Percentiles rank a stretch among this genome's conserved stretches.
Conservation (phyloP, 2,329 filamentous ascomycete species). For the Paramyrothecium roridum region DNA sequence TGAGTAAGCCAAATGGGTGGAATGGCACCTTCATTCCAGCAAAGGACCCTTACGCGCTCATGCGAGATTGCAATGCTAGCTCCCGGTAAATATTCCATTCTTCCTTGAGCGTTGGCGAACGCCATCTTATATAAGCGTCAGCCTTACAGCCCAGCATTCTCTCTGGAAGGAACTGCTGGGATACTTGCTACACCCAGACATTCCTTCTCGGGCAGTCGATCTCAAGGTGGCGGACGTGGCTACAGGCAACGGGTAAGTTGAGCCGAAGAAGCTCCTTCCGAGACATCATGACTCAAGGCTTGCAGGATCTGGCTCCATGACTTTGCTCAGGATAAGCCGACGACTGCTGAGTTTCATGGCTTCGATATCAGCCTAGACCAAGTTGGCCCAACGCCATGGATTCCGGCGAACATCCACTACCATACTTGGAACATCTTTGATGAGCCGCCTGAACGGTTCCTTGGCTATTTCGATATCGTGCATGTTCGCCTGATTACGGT, state of each 20-base stretch:
- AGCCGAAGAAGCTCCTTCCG: too few species aligned
- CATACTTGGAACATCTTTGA: constrained; percentile 4
- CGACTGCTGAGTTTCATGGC: constrained; percentile 2
- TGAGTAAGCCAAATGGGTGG: too few species aligned
- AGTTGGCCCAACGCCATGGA: not conserved
- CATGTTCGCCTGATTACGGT: constrained; percentile 6
- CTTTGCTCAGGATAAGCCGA: not conserved
- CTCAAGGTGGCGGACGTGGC: constrained; percentile 5
- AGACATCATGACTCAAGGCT: not conserved
- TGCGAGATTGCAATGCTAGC: too few species aligned
- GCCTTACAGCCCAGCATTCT: constrained; percentile 5
- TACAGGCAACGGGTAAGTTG: constrained; percentile 2
- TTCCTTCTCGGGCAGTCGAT: not conserved
- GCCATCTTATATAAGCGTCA: not conserved
- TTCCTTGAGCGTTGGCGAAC: too few species aligned
- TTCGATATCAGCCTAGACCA: constrained; percentile 6
- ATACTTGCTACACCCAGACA: constrained; percentile 2
- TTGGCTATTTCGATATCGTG: constrained; percentile 4
- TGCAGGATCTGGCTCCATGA: constrained; percentile 5
- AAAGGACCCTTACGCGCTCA: too few species aligned
- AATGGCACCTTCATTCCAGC: too few species aligned
- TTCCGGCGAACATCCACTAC: constrained; percentile 1
- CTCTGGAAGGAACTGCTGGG: constrained; percentile 5
- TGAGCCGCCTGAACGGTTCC: constrained; percentile 2
- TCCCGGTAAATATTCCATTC: too few species aligned